Base-by-base conservation (phyloP, 2,329 filamentous ascomycete genomes). In the Diaporthe batatas region DNA sequence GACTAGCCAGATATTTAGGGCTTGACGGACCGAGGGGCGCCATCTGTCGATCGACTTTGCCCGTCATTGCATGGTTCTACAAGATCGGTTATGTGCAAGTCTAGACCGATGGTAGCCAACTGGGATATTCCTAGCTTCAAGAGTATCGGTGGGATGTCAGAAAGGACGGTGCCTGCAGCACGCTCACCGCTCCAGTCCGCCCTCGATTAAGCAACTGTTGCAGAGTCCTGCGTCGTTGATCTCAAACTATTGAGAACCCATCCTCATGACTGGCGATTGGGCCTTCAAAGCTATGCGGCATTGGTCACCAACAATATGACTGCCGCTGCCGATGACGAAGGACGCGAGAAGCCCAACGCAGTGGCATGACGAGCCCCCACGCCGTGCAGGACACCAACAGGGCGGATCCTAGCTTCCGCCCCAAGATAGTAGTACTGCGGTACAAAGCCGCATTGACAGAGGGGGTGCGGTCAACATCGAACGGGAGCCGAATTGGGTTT, bases 111-210 rank as follows among this genome's bases (percentile, higher is more conserved):
- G 49, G 32, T 3, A n/a, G 21, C 8, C 14, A 65, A 42, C 73
- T 74, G 70, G 73, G 73, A 74, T 74, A 57, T 29, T 62, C 73
- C 73, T 54, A 70, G 73, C 53, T 44, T 32, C 21, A 6, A 44
- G 54, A 68, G 58, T 54, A 64, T 68, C 67, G 53, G 73, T 71
- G 67, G 71, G 39, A 51, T 55, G 32, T 51, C n/a, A 72, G 71
- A 73, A 69, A 71, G 54, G 71, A 62, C 42, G 71, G 73, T 74
- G 73, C 73, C 73, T 74, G 73, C 71, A 74, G 69, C 51, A 47
- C 51, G 67, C 73, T 70, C 73, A 74, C 73, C 73, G 73, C 73
- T 71, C 68, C 73, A 70, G 67, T 21, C n/a, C 18, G 42, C 42
- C 57, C n/a, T 49, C 44, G 39, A 59, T 62, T 11, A 34, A 62